A percentile compares a stretch with the other conserved stretches of the same genome.
Evolutionary conservation across 257 asterid species (phyloP).

Genomic region (Plantago elongata): DNA sequence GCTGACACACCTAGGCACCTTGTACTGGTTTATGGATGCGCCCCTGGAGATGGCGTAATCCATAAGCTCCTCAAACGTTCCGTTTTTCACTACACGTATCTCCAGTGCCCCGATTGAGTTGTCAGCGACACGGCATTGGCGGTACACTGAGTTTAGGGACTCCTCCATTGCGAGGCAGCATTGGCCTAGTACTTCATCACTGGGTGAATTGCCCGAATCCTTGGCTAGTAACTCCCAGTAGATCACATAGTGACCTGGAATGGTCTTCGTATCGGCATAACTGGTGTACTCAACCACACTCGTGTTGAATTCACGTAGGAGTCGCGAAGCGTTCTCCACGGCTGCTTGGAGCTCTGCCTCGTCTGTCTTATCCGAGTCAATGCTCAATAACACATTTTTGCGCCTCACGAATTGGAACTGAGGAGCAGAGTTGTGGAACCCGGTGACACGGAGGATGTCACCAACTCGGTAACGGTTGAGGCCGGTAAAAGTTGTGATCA

Average conservation of each 20-base stretch:
- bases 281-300: conserved; percentile 96
- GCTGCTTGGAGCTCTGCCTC: conserved; percentile 89
- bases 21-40: conserved; percentile 92
- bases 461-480: conserved; percentile 84
- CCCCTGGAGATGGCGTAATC: conserved; percentile 96
- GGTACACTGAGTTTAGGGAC: conserved; percentile 81
- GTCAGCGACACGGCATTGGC: conserved; percentile 87
- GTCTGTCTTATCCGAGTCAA: conserved; percentile 91
- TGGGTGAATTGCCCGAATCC: conserved; percentile 49
- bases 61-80: conserved; percentile 93
- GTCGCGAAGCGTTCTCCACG: conserved; percentile 60
- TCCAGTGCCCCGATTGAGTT: conserved; percentile 87
- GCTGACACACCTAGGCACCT: conserved; percentile 86
- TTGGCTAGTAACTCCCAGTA: conserved; percentile 79
- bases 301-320: conserved; percentile 39
- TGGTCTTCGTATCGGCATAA: conserved; percentile 72
- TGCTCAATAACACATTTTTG: conserved; percentile 76
- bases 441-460: conserved; percentile 89
- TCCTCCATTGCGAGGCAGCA: conserved; percentile 94
- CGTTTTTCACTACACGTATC: conserved; percentile 78
- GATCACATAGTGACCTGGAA: conserved; percentile 92
- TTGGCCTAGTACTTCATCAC: conserved; percentile 31
- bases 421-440: conserved; percentile 85
- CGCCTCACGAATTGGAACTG: conserved; percentile 87
- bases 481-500: conserved; percentile 82